Evolutionary conservation across 805 yeast species (phyloP).

Genomic region (Lachancea sp.): DNA sequence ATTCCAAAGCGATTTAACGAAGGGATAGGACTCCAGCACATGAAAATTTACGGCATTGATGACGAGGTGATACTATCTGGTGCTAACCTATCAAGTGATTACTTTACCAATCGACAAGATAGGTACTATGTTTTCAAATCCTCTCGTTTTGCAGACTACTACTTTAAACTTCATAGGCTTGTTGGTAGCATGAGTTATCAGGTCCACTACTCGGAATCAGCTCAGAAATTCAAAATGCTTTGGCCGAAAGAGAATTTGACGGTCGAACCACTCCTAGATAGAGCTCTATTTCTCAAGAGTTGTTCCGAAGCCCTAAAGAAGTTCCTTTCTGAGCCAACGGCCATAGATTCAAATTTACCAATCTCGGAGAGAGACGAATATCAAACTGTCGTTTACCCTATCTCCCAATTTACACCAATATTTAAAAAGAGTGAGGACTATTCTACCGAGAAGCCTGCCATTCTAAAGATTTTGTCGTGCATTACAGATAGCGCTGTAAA

Average conservation of each 20-base stretch:
- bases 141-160: slow-evolving; percentile 58
- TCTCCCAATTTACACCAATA: slow-evolving; percentile 85
- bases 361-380: slow-evolving; percentile 24
- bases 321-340: slow-evolving; percentile 35
- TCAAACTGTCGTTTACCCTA: slow-evolving; percentile 75
- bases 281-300: slow-evolving; percentile 46
- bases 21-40: slow-evolving; percentile 89
- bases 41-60: slow-evolving; percentile 95
- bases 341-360: slow-evolving; percentile 4
- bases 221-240: slow-evolving; percentile 47
- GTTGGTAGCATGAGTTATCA: slow-evolving; percentile 67
- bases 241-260: slow-evolving; percentile 73
- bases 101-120: slow-evolving; percentile 92
- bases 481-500: slow-evolving; percentile 46
- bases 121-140: slow-evolving; percentile 73
- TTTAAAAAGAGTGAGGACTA: slow-evolving; percentile 43
- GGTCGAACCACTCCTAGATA: slow-evolving; percentile 58
- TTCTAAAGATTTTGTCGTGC: slow-evolving; percentile 54
- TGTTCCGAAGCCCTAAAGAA: slow-evolving; percentile 53
- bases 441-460: slow-evolving; percentile 77
- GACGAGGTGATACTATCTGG: slow-evolving; percentile 83
- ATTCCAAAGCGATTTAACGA: slow-evolving; percentile 86
- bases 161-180: slow-evolving; percentile 60
- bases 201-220: slow-evolving; percentile 40
- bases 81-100: slow-evolving; percentile 86